Conservation (phyloP, 331 rosid genomes). For the Stylosanthes scabra region DNA sequence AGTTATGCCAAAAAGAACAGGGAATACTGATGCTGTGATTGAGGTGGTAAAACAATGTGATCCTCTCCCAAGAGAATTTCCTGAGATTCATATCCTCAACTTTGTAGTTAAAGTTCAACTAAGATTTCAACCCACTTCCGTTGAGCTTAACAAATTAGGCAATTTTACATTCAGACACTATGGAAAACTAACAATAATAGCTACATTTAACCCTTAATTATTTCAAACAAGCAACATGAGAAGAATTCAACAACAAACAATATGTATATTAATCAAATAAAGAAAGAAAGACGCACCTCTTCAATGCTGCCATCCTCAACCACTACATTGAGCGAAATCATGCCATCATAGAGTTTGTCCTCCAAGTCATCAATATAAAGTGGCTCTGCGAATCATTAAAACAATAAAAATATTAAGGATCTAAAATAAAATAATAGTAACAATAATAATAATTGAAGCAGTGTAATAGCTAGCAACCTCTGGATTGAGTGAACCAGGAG, state of each 20-base stretch:
- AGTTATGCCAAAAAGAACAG: no score
- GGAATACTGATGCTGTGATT: no score
- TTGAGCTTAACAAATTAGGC: no score
- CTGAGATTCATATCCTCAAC: no score
- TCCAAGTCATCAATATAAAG: slow-evolving; percentile 86
- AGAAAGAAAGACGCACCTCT: slow-evolving; percentile 54
- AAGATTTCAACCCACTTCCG: no score
- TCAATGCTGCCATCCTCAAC: slow-evolving; percentile 78
- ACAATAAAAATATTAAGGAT: not conserved
- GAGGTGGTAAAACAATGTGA: no score
- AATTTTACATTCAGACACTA: no score
- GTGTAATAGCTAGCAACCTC: slow-evolving; percentile 34
- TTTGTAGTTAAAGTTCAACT: no score
- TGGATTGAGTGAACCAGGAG: slow-evolving; percentile 69
- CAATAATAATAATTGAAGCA: no score
- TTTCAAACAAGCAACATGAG: not conserved
- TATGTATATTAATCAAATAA: not conserved
- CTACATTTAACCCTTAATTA: not conserved
- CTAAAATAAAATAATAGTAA: no score
- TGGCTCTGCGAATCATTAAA: slow-evolving; percentile 46
- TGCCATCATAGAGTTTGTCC: slow-evolving; percentile 53
- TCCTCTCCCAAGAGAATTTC: no score
- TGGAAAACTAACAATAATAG: no score
- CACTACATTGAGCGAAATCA: slow-evolving; percentile 59
- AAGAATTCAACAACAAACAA: not conserved